A percentile compares a stretch with the other conserved stretches of the same genome.
These are phyloP conservation scores for Acrasis kona DNA, from an alignment of 78 protist genomes.

Conservation along the genomic window DNA sequence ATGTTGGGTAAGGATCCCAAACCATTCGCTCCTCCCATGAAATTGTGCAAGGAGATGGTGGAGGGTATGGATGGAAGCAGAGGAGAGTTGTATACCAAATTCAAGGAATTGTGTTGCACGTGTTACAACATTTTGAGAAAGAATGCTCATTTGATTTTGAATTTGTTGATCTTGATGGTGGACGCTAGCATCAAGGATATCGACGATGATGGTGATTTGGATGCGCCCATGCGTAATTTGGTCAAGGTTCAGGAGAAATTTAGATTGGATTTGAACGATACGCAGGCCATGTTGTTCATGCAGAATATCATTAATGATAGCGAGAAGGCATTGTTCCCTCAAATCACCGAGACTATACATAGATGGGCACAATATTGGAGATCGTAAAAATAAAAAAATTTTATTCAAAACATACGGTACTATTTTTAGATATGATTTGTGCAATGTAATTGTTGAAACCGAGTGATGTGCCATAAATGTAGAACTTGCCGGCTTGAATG, in stretches of 20 bases:
- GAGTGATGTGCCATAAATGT: no score
- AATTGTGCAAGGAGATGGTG: conserved; percentile 87
- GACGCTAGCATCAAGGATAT: conserved; percentile 82
- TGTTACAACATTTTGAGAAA: conserved; percentile 84
- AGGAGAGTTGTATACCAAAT: conserved; percentile 45
- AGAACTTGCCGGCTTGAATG: no score
- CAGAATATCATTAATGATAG: conserved; percentile 69
- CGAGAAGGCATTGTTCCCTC: conserved; percentile 79
- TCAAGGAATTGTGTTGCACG: conserved; percentile 68
- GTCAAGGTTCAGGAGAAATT: conserved; percentile 77
- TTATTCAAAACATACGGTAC: no score
- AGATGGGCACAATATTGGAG: conserved; percentile 21
- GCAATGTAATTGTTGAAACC: no score
- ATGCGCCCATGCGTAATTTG: background rate
- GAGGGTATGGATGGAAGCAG: conserved; percentile 91
- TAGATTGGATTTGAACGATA: conserved; percentile 78
- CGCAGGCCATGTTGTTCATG: conserved; percentile 73
- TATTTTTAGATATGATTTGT: no score
- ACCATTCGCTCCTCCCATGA: conserved; percentile 93
- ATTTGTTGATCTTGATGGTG: conserved; percentile 80
- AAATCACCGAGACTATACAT: conserved; percentile 74
- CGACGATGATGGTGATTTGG: background rate
- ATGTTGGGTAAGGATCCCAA: conserved; percentile 91
- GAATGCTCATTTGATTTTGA: conserved; percentile 71
- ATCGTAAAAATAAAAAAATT: no score